phyloP scores from a whole-genome alignment of 2,329 filamentous ascomycete genomes.

The Lecanicillium sp. region DNA sequence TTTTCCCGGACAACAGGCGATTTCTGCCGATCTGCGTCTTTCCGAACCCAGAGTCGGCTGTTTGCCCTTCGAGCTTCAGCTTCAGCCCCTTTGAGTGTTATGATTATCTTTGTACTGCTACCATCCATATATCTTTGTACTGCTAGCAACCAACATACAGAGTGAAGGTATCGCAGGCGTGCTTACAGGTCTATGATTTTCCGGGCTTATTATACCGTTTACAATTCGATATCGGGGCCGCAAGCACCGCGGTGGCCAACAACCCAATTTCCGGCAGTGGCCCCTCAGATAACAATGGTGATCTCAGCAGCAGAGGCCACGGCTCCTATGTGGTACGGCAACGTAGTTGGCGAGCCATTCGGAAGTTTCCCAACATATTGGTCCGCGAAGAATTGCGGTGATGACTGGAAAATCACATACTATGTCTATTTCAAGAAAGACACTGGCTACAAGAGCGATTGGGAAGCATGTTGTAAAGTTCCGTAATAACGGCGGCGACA shows the following conservation, averaged over 20 bases:
- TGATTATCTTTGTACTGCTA: too few species aligned
- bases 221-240: too few species aligned
- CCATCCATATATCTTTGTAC: too few species aligned
- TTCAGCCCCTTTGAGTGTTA: too few species aligned
- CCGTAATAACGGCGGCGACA: conserved; percentile 16
- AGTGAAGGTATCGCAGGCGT: too few species aligned
- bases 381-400: conserved; percentile 15
- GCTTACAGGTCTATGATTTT: too few species aligned
- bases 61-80: too few species aligned
- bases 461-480: conserved; percentile 21
- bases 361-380: conserved; percentile 18
- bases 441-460: conserved; percentile 21
- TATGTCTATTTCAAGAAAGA: conserved; percentile 23
- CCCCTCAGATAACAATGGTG: conserved; percentile 15
- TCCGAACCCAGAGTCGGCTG: too few species aligned
- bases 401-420: conserved; percentile 20
- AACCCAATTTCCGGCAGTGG: conserved; percentile 12
- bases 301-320: conserved; percentile 15
- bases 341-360: conserved; percentile 16
- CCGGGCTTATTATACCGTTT: too few species aligned
- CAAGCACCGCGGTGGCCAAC: conserved; percentile 13
- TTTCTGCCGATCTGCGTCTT: too few species aligned
- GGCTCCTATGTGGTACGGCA: conserved; percentile 19
- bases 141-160: too few species aligned
- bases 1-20: too few species aligned